phyloP scores from a whole-genome alignment of 495 filamentous ascomycete species.

The Baudoinia panamericana region DNA sequence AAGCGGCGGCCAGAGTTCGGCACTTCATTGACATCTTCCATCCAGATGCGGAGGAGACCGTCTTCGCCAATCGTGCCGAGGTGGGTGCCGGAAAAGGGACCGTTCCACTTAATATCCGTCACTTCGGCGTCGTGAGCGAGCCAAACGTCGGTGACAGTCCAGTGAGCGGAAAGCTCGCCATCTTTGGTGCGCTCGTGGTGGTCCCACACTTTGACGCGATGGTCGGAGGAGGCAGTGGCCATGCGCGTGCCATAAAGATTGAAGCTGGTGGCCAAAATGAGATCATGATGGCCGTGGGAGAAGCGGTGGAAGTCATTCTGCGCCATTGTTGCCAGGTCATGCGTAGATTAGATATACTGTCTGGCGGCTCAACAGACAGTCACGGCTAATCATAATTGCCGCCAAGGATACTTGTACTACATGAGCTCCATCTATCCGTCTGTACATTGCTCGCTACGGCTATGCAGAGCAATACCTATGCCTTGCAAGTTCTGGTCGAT shows the following conservation, averaged over 20 bases:
- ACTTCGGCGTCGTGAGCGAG: conserved; percentile 85
- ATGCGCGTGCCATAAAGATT: conserved; percentile 80
- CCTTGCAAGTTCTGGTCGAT: too few species aligned
- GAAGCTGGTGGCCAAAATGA: conserved; percentile 49
- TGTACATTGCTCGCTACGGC: too few species aligned
- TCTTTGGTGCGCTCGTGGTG: conserved; percentile 55
- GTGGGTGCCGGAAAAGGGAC: conserved; percentile 47
- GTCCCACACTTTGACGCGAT: conserved; percentile 87
- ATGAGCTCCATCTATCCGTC: too few species aligned
- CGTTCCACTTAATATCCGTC: conserved; percentile 76
- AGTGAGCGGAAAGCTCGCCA: too few species aligned
- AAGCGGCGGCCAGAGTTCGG: conserved; percentile 65
- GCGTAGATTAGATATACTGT: too few species aligned
- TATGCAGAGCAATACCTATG: too few species aligned
- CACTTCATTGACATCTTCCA: conserved; percentile 65
- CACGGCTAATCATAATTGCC: too few species aligned
- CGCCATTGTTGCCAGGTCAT: not conserved
- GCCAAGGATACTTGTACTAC: too few species aligned
- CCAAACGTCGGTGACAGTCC: conserved; percentile 78
- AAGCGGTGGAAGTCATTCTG: conserved; percentile 20
- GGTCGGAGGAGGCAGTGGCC: conserved; percentile 82
- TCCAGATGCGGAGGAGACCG: conserved; percentile 78
- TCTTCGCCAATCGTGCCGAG: conserved; percentile 68
- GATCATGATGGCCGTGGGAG: conserved; percentile 52
- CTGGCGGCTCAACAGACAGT: too few species aligned